Evolutionary conservation across 2,329 filamentous ascomycete species (phyloP).

Genomic region (Venturia oleaginea): DNA sequence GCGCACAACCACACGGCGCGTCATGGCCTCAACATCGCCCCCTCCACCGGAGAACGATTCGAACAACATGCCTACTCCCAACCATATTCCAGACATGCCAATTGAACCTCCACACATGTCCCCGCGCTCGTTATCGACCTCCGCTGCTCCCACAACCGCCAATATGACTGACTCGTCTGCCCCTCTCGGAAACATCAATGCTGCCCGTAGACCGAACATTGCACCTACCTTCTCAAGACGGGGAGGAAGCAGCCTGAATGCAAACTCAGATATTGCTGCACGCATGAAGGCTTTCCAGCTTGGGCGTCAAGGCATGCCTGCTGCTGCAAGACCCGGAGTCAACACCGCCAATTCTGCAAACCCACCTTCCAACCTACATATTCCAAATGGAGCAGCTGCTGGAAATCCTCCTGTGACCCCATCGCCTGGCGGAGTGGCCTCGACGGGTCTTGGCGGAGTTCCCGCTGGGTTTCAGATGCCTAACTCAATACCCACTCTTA

Average conservation of each 20-base stretch:
- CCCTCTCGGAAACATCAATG: conserved; percentile 66
- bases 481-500: conserved; percentile 28
- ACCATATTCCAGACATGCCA: conserved; percentile 14
- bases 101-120: conserved; percentile 38
- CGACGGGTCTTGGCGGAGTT: conserved; percentile 17
- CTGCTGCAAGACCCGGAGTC: background rate
- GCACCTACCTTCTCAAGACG: conserved; percentile 33
- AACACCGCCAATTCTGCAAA: conserved; percentile 7
- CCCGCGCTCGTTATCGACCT: conserved; percentile 46
- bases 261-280: conserved; percentile 51
- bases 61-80: background rate
- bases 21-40: background rate
- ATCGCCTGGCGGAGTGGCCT: background rate
- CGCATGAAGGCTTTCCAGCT: conserved; percentile 63
- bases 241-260: conserved; percentile 41
- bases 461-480: conserved; percentile 34
- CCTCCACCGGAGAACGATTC: background rate
- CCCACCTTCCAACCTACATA: background rate
- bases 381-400: background rate
- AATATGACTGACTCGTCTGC: conserved; percentile 77
- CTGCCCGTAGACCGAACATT: conserved; percentile 46
- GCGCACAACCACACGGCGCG: background rate
- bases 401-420: background rate
- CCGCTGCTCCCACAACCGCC: conserved; percentile 34
- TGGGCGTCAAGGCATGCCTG: conserved; percentile 51